A percentile compares a stretch with the other conserved stretches of the same genome.
phyloP scores from a whole-genome alignment of 2,329 filamentous ascomycete genomes.

The Talaromyces sp. region DNA sequence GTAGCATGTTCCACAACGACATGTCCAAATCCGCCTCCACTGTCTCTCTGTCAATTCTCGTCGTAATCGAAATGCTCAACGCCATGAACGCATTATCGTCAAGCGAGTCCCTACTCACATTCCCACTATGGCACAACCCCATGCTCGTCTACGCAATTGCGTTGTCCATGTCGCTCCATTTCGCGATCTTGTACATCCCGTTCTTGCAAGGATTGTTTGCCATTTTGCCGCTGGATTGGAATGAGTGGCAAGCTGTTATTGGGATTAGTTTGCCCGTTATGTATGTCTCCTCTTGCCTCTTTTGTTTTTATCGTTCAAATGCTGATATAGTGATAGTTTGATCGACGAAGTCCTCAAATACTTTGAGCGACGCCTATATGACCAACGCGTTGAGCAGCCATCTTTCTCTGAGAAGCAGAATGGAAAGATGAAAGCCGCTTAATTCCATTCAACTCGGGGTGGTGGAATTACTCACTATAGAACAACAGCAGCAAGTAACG shows the following conservation, averaged over 20 bases:
- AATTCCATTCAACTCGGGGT: neutral
- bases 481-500: neutral
- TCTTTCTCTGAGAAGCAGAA: neutral
- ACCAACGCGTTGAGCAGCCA: constrained; percentile 20
- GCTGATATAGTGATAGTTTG: constrained; percentile 48
- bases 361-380: constrained; percentile 66
- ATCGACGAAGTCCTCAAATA: constrained; percentile 84
- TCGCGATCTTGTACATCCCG: constrained; percentile 87
- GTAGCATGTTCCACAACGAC: constrained; percentile 83
- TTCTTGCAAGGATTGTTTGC: constrained; percentile 85
- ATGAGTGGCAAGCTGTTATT: constrained; percentile 90
- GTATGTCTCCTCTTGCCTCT: constrained; percentile 53
- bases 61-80: constrained; percentile 99
- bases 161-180: constrained; percentile 91
- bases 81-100: constrained; percentile 97
- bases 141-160: constrained; percentile 94
- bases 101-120: constrained; percentile 86
- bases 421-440: constrained; percentile 37
- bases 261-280: constrained; percentile 87
- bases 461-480: neutral
- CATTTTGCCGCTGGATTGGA: constrained; percentile 79
- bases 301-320: constrained; percentile 21
- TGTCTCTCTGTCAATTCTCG: constrained; percentile 82
- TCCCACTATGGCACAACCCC: constrained; percentile 98
- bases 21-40: constrained; percentile 88